These are phyloP conservation scores for Rhododendron williamsianum DNA, from an alignment of 148 eudicot genomes.

Conservation along the genomic window DNA sequence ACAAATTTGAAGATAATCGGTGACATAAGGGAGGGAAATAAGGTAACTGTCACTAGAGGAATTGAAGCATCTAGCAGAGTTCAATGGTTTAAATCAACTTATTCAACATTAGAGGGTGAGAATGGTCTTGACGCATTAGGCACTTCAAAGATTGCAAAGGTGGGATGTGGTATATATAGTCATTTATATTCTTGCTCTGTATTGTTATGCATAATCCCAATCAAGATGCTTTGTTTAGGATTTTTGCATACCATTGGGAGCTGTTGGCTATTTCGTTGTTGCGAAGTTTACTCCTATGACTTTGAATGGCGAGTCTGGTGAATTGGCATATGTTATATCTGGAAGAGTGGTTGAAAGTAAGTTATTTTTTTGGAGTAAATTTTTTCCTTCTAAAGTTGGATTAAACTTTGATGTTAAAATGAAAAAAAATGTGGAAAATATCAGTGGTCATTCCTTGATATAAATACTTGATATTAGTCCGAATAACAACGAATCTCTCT, in stretches of 20 bases:
- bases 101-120: constrained; percentile 21
- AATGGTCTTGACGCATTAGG: constrained; percentile 51
- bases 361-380: constrained; percentile 19
- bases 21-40: constrained; percentile 83
- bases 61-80: constrained; percentile 97
- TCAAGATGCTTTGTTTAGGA: constrained; percentile 41
- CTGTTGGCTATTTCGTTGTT: constrained; percentile 74
- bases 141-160: constrained; percentile 91
- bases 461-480: not conserved
- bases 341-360: constrained; percentile 77
- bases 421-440: not conserved
- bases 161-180: constrained; percentile 16
- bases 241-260: constrained; percentile 88
- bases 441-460: not conserved
- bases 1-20: constrained; percentile 72
- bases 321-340: constrained; percentile 66
- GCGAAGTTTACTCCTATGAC: constrained; percentile 96
- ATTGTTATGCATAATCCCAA: constrained; percentile 7
- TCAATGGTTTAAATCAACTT: constrained; percentile 89
- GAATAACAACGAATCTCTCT: not conserved
- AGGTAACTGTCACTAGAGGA: constrained; percentile 84
- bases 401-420: not conserved
- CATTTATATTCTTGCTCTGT: constrained; percentile 5
- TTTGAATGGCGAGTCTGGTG: constrained; percentile 87
- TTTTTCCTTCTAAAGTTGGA: not conserved